Conservation (phyloP, 2,329 filamentous ascomycete genomes). For the Calonectria ilicicola region DNA sequence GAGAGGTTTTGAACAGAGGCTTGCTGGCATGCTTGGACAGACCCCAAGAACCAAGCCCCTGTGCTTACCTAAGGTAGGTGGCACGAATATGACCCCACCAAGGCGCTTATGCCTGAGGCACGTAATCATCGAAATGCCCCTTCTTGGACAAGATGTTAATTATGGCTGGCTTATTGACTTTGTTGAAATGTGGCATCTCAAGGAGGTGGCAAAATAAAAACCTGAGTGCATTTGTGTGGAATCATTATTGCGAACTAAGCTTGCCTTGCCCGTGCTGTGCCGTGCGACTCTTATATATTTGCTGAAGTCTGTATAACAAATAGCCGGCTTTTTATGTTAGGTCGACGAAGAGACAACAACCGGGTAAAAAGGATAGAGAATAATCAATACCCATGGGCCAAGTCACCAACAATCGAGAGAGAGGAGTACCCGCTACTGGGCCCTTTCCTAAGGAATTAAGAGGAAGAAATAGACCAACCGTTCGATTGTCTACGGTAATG, state of each 20-base stretch:
- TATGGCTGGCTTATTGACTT: no score
- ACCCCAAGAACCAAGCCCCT: constrained; percentile 39
- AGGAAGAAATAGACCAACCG: no score
- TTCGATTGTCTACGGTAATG: no score
- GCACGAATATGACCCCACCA: constrained; percentile 23
- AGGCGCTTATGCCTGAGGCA: constrained; percentile 39
- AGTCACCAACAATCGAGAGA: no score
- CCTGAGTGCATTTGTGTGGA: neutral
- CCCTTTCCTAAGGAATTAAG: no score
- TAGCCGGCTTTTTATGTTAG: neutral
- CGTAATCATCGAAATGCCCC: neutral
- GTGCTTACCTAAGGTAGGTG: constrained; percentile 41
- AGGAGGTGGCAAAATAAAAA: no score
- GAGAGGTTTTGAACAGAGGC: constrained; percentile 36
- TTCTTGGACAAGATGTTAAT: neutral
- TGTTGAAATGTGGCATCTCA: no score
- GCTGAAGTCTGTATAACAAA: neutral
- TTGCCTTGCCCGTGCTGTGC: neutral
- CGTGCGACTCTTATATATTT: neutral
- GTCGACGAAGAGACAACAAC: neutral
- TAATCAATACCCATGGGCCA: neutral
- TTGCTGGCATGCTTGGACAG: constrained; percentile 33
- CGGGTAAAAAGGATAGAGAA: neutral
- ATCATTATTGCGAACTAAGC: neutral
- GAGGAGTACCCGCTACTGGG: no score